Base-by-base conservation (phyloP, 2,329 filamentous ascomycete genomes). In the Zelopaecilomyces penicillatus region DNA sequence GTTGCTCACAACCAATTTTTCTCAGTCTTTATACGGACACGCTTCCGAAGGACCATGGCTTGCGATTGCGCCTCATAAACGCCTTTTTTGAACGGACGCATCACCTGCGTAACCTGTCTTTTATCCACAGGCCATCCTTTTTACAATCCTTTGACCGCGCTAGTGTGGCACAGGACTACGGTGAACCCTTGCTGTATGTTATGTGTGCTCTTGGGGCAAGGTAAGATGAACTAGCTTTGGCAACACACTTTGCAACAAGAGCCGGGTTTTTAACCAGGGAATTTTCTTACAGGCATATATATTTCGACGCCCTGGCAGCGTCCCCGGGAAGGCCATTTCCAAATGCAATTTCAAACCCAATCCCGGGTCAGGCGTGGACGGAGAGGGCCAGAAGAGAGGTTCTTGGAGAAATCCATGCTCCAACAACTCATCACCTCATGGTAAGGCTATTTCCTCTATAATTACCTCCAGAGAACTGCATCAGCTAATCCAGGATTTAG, bases 121-220 rank as follows among this genome's bases (percentile, higher is more conserved):
- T 59, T 39, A 45, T 58, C 12, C 54, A 58, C 28, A 49, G 48
- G 12, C 52, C 51, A 1, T 48, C 56, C 3, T 58, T 59, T 35
- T 52, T 57, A 49, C 43, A 53, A 12, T 52, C 51, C 3, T 40
- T 59, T n/a, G 51, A 53, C 6, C 43, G 45, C 12, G 54, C 46
- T 6, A 54, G 42, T 28, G 44, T 52, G 7, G 47, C 49, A 6
- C 42, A 54, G 26, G 52, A 56, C 11, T 54, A 54, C 28, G 53
- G 55, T 8, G 50, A 57, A 28, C 49, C 54, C 3, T 26, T 57
- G 4, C 45, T 59, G 5, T 54, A 57, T 37, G 41, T 44, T 12
- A 56, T 58, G 42, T 57, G 53, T 30, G 57, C 54, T 11, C 50
- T 57, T 10, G 51, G 53, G 4, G 50, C 53, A 3, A 49, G 52